Percentiles rank a stretch among this genome's conserved stretches.
Evolutionary conservation across 495 filamentous ascomycete genomes (phyloP).

Genomic region (Xylaria castorea): DNA sequence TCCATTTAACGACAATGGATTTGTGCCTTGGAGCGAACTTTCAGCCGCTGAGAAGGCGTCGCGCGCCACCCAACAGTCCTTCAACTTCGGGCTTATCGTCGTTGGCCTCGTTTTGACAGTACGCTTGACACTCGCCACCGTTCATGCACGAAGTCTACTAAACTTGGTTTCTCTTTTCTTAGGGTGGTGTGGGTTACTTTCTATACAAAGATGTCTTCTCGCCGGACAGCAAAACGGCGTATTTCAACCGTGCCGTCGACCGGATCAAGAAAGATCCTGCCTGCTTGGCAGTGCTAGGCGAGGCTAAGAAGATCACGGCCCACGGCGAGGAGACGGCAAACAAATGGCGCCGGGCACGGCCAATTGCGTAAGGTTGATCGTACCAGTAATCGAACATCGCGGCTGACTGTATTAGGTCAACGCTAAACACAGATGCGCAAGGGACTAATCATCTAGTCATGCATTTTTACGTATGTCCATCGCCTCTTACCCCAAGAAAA

Average conservation of each 20-base stretch:
- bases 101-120: constrained; percentile 79
- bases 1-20: constrained; percentile 80
- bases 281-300: constrained; percentile 78
- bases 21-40: constrained; percentile 79
- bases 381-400: neutral
- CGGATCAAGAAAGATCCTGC: constrained; percentile 74
- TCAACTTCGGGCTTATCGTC: constrained; percentile 82
- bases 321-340: constrained; percentile 84
- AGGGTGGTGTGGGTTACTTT: constrained; percentile 78
- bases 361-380: constrained; percentile 71
- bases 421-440: constrained; percentile 67
- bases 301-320: constrained; percentile 75
- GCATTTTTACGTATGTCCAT: constrained; percentile 77
- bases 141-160: neutral
- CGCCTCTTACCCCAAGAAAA: neutral
- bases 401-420: constrained; percentile 58
- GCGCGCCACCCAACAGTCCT: constrained; percentile 86
- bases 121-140: constrained; percentile 29
- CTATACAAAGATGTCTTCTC: constrained; percentile 89
- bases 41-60: constrained; percentile 78
- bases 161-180: constrained; percentile 29
- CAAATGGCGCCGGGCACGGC: constrained; percentile 83
- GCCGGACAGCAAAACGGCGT: constrained; percentile 79
- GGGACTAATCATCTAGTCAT: constrained; percentile 85
- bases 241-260: constrained; percentile 88